Evolutionary conservation across 1,139 yeast species (phyloP).

Genomic region (Pichia sp.): DNA sequence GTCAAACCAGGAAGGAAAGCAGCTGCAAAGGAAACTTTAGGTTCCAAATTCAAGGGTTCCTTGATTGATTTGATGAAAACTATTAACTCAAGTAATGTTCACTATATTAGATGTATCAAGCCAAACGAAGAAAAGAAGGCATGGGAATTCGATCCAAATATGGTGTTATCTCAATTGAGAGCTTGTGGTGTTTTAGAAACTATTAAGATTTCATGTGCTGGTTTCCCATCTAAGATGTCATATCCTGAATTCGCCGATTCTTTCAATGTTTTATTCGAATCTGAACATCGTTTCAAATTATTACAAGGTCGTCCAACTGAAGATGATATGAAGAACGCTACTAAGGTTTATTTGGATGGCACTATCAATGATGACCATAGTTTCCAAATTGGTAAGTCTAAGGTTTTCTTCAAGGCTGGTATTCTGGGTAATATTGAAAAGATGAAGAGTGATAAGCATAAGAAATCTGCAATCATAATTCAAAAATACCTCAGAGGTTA

Average conservation of each 20-base stretch:
- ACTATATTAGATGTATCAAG: constrained; percentile 95
- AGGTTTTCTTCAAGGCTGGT: constrained; percentile 95
- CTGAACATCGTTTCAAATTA: constrained; percentile 58
- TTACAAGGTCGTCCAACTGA: constrained; percentile 56
- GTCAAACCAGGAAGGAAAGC: constrained; percentile 40
- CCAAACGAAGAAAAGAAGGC: constrained; percentile 94
- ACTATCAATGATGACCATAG: constrained; percentile 65
- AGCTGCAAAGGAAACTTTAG: constrained; percentile 86
- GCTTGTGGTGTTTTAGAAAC: constrained; percentile 99
- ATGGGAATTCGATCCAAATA: constrained; percentile 93
- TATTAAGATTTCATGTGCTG: constrained; percentile 94
- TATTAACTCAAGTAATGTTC: constrained; percentile 91
- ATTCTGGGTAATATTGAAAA: constrained; percentile 92
- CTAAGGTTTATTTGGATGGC: constrained; percentile 62
- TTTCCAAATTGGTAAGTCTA: constrained; percentile 86
- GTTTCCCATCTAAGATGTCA: constrained; percentile 96
- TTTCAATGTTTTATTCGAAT: constrained; percentile 78
- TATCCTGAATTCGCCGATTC: constrained; percentile 92
- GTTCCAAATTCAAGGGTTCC: constrained; percentile 91
- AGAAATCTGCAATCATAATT: constrained; percentile 74
- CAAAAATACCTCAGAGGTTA: constrained; percentile 81
- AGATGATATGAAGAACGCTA: constrained; percentile 59
- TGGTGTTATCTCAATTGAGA: constrained; percentile 93
- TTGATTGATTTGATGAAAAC: constrained; percentile 92
- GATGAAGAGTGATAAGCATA: constrained; percentile 73